Evolutionary conservation across 257 asterid genomes (phyloP), one percentile per base, ranked within the genome.

Genomic region (Avicennia marina): DNA sequence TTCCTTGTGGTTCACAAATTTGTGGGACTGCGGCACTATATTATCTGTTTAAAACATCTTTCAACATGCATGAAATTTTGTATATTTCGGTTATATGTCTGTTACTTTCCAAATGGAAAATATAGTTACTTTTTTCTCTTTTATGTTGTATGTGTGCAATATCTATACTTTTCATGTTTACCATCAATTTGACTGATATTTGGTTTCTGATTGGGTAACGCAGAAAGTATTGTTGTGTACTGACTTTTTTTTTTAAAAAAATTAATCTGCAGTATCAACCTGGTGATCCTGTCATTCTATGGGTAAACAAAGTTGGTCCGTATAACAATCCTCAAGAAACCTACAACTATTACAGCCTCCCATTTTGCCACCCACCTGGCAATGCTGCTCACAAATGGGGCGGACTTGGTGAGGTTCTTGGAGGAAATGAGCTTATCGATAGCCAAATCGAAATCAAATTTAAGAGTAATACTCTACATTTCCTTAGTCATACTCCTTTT

Each of bases 241-340:
- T 47, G 34, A 31, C 38, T 9, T 31, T 21, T 42, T 15, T 7
- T 47, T 11, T 70, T 76, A 71, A 86, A 67, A 17, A 44, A 54
- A 26, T 45, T 60, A 15, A 59, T 50, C 55, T 70, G 82, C 89
- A 90, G 98, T 90, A 79, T 72, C 82, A 79, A 78, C 75, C 54
- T n/a, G 86, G 66, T 58, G 98, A 87, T 10, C 60, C 89, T 6
- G 94, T 90, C 68, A 83, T 72, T 39, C 80, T 90, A 34, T 90
- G 98, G 98, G 98, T 90, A 64, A 87, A 90, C 66, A 90, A 90
- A 78, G 98, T 87, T 63, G 98, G 98, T 60, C 96, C 98, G 6
- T 87, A 87, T 68, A 85, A 90, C 66, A 90, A 90, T 72, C 98
- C 98, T 20, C 98, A 90, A 70, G 98, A 90, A 70, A 90, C 98